Percentiles rank a stretch among this genome's conserved stretches.
These are phyloP conservation scores for Aspergillus calidoustus DNA, from an alignment of 2,329 filamentous ascomycete genomes.

Conservation along the genomic window DNA sequence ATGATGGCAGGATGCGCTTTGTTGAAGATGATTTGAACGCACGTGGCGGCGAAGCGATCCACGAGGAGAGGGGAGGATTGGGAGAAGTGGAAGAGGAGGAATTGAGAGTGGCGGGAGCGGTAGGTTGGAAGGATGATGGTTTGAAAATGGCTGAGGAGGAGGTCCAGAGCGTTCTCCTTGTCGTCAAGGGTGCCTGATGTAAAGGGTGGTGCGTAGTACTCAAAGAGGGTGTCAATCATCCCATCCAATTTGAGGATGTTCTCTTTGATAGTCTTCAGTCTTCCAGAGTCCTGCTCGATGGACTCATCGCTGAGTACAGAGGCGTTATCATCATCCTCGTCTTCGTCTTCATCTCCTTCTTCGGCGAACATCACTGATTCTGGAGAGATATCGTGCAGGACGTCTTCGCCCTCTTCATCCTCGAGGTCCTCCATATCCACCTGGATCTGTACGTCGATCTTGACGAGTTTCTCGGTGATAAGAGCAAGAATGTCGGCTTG, in stretches of 20 bases:
- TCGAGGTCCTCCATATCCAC: conserved; percentile 91
- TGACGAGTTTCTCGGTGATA: conserved; percentile 84
- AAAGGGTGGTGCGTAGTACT: conserved; percentile 77
- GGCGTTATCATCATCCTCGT: conserved; percentile 69
- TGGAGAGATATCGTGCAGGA: conserved; percentile 55
- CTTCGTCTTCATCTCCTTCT: conserved; percentile 32
- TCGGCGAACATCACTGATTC: conserved; percentile 38
- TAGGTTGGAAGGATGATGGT: conserved; percentile 88
- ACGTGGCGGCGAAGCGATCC: conserved; percentile 79
- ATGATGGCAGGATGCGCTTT: conserved; percentile 70
- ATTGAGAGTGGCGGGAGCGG: conserved; percentile 91
- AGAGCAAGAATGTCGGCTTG: conserved; percentile 80
- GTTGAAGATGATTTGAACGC: conserved; percentile 74
- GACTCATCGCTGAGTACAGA: conserved; percentile 65
- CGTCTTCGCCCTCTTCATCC: conserved; percentile 77
- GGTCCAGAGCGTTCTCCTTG: conserved; percentile 74
- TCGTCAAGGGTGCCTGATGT: conserved; percentile 68
- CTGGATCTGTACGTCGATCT: conserved; percentile 95
- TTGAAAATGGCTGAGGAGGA: conserved; percentile 82
- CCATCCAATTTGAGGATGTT: conserved; percentile 91
- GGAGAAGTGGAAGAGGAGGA: conserved; percentile 93
- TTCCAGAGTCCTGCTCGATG: conserved; percentile 49
- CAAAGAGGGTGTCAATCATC: conserved; percentile 86
- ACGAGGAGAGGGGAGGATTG: conserved; percentile 79
- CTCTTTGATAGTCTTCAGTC: conserved; percentile 72